Percentiles rank a stretch among this genome's conserved stretches.
phyloP scores from a whole-genome alignment of 768 basidiomycete genomes.

The Rhizopogon roseolus region DNA sequence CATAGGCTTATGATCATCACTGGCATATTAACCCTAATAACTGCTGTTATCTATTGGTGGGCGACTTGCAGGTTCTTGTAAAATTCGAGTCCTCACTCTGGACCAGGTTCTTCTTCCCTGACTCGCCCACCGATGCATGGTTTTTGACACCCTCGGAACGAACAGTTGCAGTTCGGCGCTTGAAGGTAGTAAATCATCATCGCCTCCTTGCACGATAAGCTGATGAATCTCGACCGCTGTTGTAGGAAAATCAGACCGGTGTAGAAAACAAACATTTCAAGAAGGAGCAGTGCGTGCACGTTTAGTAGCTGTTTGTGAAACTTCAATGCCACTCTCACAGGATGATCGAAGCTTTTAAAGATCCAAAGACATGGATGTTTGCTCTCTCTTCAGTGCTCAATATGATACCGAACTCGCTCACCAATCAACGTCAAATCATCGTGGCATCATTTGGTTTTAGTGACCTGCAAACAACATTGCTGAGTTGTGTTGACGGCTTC shows the following conservation, averaged over 20 bases:
- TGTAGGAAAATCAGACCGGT: constrained; percentile 70
- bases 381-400: constrained; percentile 58
- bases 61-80: constrained; percentile 5
- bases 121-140: constrained; percentile 72
- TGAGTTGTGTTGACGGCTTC: constrained; percentile 61
- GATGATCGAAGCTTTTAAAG: constrained; percentile 61
- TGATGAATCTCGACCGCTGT: neutral
- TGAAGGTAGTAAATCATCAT: constrained; percentile 40
- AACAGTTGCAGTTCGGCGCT: constrained; percentile 53
- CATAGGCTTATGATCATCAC: constrained; percentile 68
- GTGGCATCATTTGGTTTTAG: constrained; percentile 63
- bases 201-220: neutral
- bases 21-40: constrained; percentile 51
- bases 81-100: neutral
- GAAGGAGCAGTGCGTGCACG: constrained; percentile 59
- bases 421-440: constrained; percentile 65
- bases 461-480: constrained; percentile 60
- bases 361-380: constrained; percentile 76
- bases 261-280: constrained; percentile 82
- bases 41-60: constrained; percentile 52
- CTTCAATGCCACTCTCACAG: constrained; percentile 24
- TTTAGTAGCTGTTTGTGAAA: neutral
- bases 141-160: constrained; percentile 66
- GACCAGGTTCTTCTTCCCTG: constrained; percentile 61
- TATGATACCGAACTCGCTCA: constrained; percentile 65